Percentiles rank a stretch among this genome's conserved stretches.
These are phyloP conservation scores for Nephelium lappaceum DNA, from an alignment of 345 rosid species.

Conservation along the genomic window DNA sequence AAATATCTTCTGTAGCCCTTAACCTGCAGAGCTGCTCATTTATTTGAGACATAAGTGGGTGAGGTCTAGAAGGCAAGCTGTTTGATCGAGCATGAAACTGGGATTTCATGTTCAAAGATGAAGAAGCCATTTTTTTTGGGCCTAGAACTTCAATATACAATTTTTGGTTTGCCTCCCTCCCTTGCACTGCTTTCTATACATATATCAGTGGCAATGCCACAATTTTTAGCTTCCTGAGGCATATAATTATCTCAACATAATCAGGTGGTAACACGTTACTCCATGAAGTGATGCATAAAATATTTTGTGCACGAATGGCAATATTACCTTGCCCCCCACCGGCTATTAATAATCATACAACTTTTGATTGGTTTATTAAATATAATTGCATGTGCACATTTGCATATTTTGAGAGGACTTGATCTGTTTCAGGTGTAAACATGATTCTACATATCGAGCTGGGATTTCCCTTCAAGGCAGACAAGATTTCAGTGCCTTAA, in stretches of 20 bases:
- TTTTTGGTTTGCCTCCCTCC: not conserved
- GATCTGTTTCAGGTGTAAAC: not conserved
- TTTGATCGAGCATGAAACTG: conserved; percentile 31
- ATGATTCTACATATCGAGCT: not conserved
- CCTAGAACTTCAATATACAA: not conserved
- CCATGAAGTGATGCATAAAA: not conserved
- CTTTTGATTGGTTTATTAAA: not conserved
- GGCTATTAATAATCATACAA: not conserved
- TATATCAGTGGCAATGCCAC: not conserved
- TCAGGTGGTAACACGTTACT: not conserved
- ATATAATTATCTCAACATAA: not conserved
- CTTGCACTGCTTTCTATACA: not conserved
- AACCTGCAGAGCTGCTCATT: conserved; percentile 36
- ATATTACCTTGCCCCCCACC: conserved; percentile 1
- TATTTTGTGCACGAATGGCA: conserved; percentile 17
- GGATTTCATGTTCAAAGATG: conserved; percentile 10
- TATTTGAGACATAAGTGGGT: conserved; percentile 30
- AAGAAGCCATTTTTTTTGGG: conserved; percentile 20
- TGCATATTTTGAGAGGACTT: not conserved
- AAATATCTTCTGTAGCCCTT: conserved; percentile 22
- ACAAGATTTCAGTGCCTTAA: conserved; percentile 11
- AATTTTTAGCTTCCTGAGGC: conserved; percentile 1
- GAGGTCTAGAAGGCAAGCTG: conserved; percentile 45
- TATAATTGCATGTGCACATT: not conserved
- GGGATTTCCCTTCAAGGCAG: not conserved